Base-by-base conservation (phyloP, 345 rosid species). In the Boechera stricta region DNA sequence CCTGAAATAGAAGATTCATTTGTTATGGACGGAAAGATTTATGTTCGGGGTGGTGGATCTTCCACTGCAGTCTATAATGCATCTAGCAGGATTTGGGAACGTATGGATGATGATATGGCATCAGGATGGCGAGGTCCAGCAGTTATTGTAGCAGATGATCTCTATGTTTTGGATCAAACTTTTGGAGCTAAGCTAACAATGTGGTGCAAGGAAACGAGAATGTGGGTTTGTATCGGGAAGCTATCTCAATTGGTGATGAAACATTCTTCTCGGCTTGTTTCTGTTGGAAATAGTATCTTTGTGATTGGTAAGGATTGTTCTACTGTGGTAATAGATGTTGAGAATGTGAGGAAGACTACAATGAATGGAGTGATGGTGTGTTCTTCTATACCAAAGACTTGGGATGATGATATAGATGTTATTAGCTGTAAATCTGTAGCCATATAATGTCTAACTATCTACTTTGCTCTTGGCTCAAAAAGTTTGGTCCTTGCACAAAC, bases 111-210 rank as follows among this genome's bases (percentile, higher is more conserved):
- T 55, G 85, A 83, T 67, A 75, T 93, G 64, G 88, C 86, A 1
- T 85, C 86, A 13, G 98, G 98, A 60, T 93, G 94, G 96, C 80
- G 54, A 29, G 98, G 96, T 76, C 94, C 94, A 9, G 94, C 96
- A 7, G 91, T 89, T 35, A 87, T 85, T 31, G 86, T 86, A 21
- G 89, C 82, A 48, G 91, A 73, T 15, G 79, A 79, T 24, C 91
- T 93, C 16, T 93, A 87, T 60, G 93, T 93, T 54, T 73, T 93
- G 81, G 94, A 90, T 80, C 87, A 86, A 75, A 87, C 88, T 80
- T 87, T 82, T 18, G 98, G 98, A 64, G 84, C 90, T 5, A 87
- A 80, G 85, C 74, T 93, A 72, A 85, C 86, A 80, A 85, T 78
- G 86, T 93, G 96, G 96, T 71, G 42, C 72, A 87, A 86, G 79